Evolutionary conservation across 2,329 filamentous ascomycete species (phyloP).

Genomic region (Phoma sp.): DNA sequence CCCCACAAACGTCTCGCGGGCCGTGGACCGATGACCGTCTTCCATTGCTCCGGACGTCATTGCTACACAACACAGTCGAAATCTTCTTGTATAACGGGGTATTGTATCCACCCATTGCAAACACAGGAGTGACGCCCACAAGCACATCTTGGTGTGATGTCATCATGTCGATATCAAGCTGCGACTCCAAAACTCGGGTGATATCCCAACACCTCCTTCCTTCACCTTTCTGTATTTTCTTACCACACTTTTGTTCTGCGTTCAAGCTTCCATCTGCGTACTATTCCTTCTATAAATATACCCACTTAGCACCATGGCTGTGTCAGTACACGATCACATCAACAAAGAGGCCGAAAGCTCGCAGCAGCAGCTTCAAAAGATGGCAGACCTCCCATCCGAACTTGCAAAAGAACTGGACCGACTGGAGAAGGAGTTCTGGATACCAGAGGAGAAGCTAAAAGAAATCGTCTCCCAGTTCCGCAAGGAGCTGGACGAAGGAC

Average conservation of each 20-base stretch:
- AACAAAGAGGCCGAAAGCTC: constrained; percentile 20
- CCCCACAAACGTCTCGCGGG: constrained; percentile 12
- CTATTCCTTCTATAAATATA: neutral
- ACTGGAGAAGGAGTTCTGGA: constrained; percentile 35
- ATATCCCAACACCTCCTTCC: neutral
- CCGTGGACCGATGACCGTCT: constrained; percentile 5
- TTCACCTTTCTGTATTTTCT: neutral
- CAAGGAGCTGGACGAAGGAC: constrained; percentile 35
- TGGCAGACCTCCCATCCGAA: constrained; percentile 24
- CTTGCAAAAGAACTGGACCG: constrained; percentile 28
- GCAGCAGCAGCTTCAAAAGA: constrained; percentile 30
- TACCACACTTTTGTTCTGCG: neutral
- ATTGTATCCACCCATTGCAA: constrained; percentile 5
- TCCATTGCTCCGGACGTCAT: constrained; percentile 13
- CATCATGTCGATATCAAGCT: constrained; percentile 18
- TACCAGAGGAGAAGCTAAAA: constrained; percentile 27
- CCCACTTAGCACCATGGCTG: constrained; percentile 13
- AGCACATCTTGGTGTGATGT: constrained; percentile 18
- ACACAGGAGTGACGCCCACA: neutral
- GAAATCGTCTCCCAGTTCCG: constrained; percentile 30
- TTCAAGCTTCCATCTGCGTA: neutral
- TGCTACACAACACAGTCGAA: constrained; percentile 10
- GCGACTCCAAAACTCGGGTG: neutral
- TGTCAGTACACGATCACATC: constrained; percentile 14
- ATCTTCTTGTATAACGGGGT: constrained; percentile 10